Conservation (phyloP, 257 asterid species). For the Solanum arcanum region DNA sequence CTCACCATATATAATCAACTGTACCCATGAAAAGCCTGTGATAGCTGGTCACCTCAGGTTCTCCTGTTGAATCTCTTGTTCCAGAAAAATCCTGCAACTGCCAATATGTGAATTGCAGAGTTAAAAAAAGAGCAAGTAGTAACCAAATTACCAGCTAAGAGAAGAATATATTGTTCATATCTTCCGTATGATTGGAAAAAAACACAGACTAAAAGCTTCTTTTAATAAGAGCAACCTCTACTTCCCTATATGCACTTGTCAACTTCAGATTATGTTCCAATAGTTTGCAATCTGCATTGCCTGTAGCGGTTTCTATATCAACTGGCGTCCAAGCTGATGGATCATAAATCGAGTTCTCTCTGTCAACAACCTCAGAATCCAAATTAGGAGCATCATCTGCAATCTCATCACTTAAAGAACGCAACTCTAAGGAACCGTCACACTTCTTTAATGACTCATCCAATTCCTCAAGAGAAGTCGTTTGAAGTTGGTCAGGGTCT, state of each 20-base stretch:
- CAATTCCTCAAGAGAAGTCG: background rate
- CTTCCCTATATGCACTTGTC: constrained; percentile 63
- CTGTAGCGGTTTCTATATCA: constrained; percentile 73
- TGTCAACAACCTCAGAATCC: constrained; percentile 10
- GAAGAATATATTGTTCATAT: background rate
- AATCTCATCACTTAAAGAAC: constrained; percentile 13
- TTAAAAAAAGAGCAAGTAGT: background rate
- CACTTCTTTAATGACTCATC: constrained; percentile 2
- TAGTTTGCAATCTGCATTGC: constrained; percentile 44
- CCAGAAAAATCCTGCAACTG: constrained; percentile 45
- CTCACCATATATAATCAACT: constrained; percentile 94
- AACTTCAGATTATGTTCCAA: constrained; percentile 74
- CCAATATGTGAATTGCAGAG: background rate
- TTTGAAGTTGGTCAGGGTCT: constrained; percentile 7
- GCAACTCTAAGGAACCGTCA: constrained; percentile 8
- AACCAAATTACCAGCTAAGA: background rate
- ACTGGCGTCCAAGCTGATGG: constrained; percentile 75
- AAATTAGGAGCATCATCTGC: constrained; percentile 6
- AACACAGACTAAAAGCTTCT: background rate
- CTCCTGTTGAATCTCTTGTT: constrained; percentile 71
- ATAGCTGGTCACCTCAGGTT: constrained; percentile 83
- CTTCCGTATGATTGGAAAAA: background rate
- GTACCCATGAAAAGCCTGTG: constrained; percentile 80
- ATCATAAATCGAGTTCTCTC: constrained; percentile 14
- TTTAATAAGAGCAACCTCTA: constrained; percentile 39